Percentiles rank a stretch among this genome's conserved stretches.
Evolutionary conservation across 1,139 yeast species (phyloP).

Genomic region (Candida neerlandica): DNA sequence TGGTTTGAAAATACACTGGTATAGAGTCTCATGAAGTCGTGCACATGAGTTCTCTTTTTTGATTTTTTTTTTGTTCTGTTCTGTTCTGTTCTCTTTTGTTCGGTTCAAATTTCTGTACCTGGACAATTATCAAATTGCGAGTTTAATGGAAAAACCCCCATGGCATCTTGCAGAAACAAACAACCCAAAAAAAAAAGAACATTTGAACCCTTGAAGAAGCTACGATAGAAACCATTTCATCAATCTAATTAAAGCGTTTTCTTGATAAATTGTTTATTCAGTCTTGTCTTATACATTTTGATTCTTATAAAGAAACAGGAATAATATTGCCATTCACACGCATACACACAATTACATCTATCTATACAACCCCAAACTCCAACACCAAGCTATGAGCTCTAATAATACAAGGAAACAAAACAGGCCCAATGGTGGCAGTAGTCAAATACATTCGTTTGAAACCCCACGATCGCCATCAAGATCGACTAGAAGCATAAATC

Average conservation of each 20-base stretch:
- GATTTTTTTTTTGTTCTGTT: slow-evolving; percentile 4
- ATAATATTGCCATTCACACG: neutral
- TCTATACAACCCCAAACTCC: neutral
- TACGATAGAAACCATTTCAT: neutral
- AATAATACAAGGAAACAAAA: neutral
- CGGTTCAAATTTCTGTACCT: slow-evolving; percentile 1
- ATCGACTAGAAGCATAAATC: slow-evolving; percentile 38
- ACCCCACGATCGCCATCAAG: slow-evolving; percentile 47
- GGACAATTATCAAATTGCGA: slow-evolving; percentile 2
- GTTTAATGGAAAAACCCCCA: neutral
- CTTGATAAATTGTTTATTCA: neutral
- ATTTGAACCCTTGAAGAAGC: neutral
- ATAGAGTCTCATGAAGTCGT: neutral
- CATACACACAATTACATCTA: neutral
- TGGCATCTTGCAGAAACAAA: slow-evolving; percentile 2
- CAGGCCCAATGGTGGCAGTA: neutral
- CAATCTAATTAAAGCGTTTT: neutral
- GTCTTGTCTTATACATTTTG: neutral
- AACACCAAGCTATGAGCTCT: neutral
- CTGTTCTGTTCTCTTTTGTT: neutral
- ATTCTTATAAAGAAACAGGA: neutral
- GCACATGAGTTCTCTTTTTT: neutral
- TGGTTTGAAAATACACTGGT: neutral
- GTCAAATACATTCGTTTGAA: slow-evolving; percentile 22
- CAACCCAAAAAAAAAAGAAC: neutral